phyloP scores from a whole-genome alignment of 2,329 filamentous ascomycete genomes.

The Rosellinia necatrix region DNA sequence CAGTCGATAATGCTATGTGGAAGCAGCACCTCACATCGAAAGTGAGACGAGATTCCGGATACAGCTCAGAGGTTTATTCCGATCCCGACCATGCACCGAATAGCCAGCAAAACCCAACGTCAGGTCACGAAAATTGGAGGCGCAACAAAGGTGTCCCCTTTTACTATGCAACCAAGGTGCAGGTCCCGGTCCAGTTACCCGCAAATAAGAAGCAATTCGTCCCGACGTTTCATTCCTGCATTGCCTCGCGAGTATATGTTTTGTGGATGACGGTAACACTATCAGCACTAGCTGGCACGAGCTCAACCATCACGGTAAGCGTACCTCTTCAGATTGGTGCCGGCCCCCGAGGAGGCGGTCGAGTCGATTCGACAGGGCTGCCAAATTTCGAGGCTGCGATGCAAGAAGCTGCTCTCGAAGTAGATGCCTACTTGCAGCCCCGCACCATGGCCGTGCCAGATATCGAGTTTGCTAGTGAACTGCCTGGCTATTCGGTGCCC shows the following conservation, averaged over 20 bases:
- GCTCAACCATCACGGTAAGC: conserved; percentile 49
- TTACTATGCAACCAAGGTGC: conserved; percentile 49
- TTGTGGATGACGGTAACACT: conserved; percentile 51
- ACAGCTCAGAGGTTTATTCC: conserved; percentile 41
- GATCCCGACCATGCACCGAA: conserved; percentile 40
- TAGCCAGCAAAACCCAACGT: neutral
- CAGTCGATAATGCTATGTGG: conserved; percentile 49
- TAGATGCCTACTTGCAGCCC: conserved; percentile 50
- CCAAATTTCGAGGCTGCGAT: conserved; percentile 57
- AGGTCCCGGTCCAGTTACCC: conserved; percentile 55
- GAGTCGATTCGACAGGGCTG: conserved; percentile 27
- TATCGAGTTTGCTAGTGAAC: conserved; percentile 37
- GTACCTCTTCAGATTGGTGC: conserved; percentile 59
- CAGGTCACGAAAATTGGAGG: conserved; percentile 3
- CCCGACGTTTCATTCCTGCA: conserved; percentile 63
- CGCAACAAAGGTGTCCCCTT: conserved; percentile 34
- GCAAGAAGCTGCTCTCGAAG: conserved; percentile 41
- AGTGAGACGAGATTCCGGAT: conserved; percentile 58
- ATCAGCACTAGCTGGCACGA: conserved; percentile 39
- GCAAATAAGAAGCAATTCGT: conserved; percentile 54
- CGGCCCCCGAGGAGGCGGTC: conserved; percentile 36
- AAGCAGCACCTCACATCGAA: conserved; percentile 40
- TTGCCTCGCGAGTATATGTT: conserved; percentile 60
- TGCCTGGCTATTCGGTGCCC: conserved; percentile 43
- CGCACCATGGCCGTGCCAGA: conserved; percentile 45